phyloP scores from a whole-genome alignment of 1,284 basidiomycete genomes.

The Papiliotrema laurentii region DNA sequence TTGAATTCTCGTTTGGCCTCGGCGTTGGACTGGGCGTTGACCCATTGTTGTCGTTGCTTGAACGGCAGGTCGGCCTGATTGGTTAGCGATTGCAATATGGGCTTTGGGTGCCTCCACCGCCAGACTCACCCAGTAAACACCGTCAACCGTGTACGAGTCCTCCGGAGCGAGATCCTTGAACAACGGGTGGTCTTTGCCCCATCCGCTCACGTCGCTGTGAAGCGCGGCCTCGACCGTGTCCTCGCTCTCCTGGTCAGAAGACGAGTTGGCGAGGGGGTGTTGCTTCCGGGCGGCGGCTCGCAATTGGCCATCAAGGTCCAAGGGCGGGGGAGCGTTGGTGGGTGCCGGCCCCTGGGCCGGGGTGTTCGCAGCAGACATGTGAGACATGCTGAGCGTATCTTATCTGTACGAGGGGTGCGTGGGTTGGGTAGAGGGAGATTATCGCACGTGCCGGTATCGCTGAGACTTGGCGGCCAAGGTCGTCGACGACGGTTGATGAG shows the following conservation, averaged over 20 bases:
- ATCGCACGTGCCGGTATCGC: too few relatives aligned
- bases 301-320: neutral
- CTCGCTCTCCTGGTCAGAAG: neutral
- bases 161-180: slow-evolving; percentile 44
- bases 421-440: too few relatives aligned
- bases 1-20: slow-evolving; percentile 50
- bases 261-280: neutral
- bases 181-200: slow-evolving; percentile 35
- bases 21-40: slow-evolving; percentile 48
- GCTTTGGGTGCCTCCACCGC: neutral
- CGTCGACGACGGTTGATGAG: too few relatives aligned
- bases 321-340: slow-evolving; percentile 1
- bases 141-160: slow-evolving; percentile 39
- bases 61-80: slow-evolving; percentile 44
- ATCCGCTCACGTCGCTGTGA: neutral
- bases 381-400: slow-evolving; percentile 1
- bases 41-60: slow-evolving; percentile 42
- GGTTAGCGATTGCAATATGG: neutral
- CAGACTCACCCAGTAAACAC: slow-evolving; percentile 43
- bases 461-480: too few relatives aligned
- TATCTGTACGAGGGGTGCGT: too few relatives aligned
- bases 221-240: neutral
- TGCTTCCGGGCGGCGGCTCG: neutral
- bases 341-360: slow-evolving; percentile 2
- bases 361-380: slow-evolving; percentile 5